Evolutionary conservation across 495 filamentous ascomycete genomes (phyloP).

Genomic region (Copromyces sp.): DNA sequence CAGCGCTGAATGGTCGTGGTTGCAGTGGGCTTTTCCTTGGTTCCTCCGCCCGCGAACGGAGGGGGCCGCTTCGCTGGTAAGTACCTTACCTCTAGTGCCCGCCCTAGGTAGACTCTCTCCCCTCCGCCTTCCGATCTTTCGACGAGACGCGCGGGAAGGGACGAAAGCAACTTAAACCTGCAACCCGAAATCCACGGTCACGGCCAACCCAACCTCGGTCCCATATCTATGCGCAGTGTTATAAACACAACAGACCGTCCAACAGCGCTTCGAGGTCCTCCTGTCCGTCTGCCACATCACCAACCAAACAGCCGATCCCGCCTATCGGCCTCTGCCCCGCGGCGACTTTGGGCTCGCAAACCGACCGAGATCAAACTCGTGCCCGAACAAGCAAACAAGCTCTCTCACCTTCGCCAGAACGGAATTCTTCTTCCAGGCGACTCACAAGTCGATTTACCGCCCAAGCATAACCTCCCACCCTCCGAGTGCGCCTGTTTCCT

Average conservation of each 20-base stretch:
- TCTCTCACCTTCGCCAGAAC: not conserved
- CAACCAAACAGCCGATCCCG: not conserved
- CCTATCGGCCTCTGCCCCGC: not conserved
- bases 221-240: not conserved
- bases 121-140: not conserved
- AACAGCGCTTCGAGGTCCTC: not conserved
- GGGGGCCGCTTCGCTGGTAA: not conserved
- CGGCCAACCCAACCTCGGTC: not conserved
- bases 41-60: not conserved
- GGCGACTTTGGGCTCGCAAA: not conserved
- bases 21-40: not conserved
- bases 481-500: not conserved
- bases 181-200: not conserved
- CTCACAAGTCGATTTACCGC: not conserved
- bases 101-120: constrained; percentile 1
- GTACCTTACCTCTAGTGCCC: constrained; percentile 7
- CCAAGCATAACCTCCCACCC: not conserved
- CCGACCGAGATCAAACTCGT: not conserved
- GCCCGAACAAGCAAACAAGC: not conserved
- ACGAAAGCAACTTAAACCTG: not conserved
- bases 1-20: constrained; percentile 7
- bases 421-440: not conserved
- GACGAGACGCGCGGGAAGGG: not conserved
- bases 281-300: not conserved
- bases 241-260: not conserved